A percentile compares a stretch with the other conserved stretches of the same genome.
Evolutionary conservation across 257 asterid species (phyloP).

Genomic region (Thymus mandschuricus): DNA sequence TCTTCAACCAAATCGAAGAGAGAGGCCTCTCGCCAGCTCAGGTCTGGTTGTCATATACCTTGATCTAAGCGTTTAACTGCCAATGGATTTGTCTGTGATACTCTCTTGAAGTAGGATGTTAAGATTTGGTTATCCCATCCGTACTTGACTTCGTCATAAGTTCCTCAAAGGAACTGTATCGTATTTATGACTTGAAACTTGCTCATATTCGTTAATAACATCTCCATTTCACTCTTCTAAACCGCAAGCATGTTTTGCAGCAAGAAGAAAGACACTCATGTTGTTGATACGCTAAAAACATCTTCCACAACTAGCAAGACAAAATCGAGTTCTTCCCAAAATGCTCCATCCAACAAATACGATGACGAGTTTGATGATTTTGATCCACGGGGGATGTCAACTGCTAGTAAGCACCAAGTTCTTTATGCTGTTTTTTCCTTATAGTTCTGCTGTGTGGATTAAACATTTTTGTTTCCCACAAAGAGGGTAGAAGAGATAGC

Average conservation of each 20-base stretch:
- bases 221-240: slow-evolving; percentile 37
- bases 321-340: slow-evolving; percentile 52
- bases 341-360: slow-evolving; percentile 46
- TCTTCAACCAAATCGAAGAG: slow-evolving; percentile 46
- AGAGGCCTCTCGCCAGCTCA: slow-evolving; percentile 61
- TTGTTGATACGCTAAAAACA: slow-evolving; percentile 46
- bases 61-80: neutral
- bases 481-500: no score
- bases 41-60: slow-evolving; percentile 48
- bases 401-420: slow-evolving; percentile 65
- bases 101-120: no score
- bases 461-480: no score
- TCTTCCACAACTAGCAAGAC: slow-evolving; percentile 42
- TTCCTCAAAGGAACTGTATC: no score
- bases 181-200: neutral
- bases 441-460: no score
- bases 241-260: slow-evolving; percentile 47
- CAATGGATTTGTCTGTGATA: no score
- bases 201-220: slow-evolving; percentile 4
- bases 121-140: slow-evolving; percentile 6
- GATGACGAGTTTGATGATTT: slow-evolving; percentile 88
- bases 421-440: neutral
- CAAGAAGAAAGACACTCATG: slow-evolving; percentile 53
- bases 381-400: slow-evolving; percentile 89
- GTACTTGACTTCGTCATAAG: no score